Evolutionary conservation across 352 stramenopile species (phyloP), one percentile per base, ranked within the genome.

Genomic region (Phytopythium oedochilum): DNA sequence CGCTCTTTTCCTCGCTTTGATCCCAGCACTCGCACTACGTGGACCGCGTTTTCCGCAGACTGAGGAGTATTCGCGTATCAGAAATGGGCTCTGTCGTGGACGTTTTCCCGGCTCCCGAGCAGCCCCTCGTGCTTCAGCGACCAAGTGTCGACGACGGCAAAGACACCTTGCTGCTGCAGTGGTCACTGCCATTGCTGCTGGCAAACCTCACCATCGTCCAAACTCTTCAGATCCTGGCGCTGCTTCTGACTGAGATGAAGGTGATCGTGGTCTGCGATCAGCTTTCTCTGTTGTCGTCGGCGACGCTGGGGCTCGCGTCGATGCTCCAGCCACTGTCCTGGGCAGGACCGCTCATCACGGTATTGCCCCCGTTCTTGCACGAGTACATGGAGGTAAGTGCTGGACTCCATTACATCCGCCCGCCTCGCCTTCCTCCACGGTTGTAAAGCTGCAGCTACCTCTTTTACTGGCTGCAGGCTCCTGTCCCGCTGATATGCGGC

Each of bases 331-430:
- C 74, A 11, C 63, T 84, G 7, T 64, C 67, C 17, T 84, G 74
- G 74, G 69, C 69, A 20, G 74, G 74, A 20, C 74, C 74, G 6
- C 47, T 84, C 18, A 82, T 84, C 58, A 82, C 70, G 6, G 57
- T 82, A 10, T 25, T 84, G 14, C 74, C 74, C 12, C 64, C 60
- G 7, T 74, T 74, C 26, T 66, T 84, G 40, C 70, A 75, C 46
- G 74, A 84, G 31, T 84, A 80, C 38, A 69, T 82, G 59, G 74
- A 84, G 69, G 74, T 84, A 42, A 20, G 52, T 45, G n/a, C 10
- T 51, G 2, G 8, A 23, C 8, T 28, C 9, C 5, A 9, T 15
- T 53, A 7, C 20, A 20, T 52, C n/a, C n/a, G n/a, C n/a, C n/a
- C n/a, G n/a, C n/a, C n/a, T n/a, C n/a, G n/a, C n/a, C n/a, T n/a